phyloP scores from a whole-genome alignment of 768 basidiomycete genomes.

The Leccinum imitatum region DNA sequence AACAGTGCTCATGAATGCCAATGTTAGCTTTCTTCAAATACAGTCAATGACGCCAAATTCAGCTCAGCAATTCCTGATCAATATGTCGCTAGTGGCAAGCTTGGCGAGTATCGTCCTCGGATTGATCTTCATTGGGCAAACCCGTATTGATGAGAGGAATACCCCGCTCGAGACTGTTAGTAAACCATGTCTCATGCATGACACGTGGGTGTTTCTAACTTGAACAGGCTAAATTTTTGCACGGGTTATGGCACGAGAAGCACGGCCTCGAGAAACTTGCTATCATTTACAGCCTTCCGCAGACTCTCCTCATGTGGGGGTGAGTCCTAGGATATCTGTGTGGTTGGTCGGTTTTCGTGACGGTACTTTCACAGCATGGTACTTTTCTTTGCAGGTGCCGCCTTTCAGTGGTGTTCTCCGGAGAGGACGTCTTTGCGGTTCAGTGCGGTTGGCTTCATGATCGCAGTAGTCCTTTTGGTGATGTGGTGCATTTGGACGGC shows the following conservation, averaged over 20 bases:
- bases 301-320: constrained; percentile 62
- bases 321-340: constrained; percentile 32
- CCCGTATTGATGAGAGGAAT: constrained; percentile 33
- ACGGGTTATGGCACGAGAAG: constrained; percentile 19
- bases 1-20: constrained; percentile 58
- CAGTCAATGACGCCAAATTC: constrained; percentile 26
- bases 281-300: constrained; percentile 53
- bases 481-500: constrained; percentile 43
- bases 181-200: not conserved
- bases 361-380: constrained; percentile 20
- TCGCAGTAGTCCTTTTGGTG: constrained; percentile 34
- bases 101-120: constrained; percentile 44
- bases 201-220: not conserved
- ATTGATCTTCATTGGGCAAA: constrained; percentile 42
- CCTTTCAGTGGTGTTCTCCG: constrained; percentile 24
- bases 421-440: constrained; percentile 11
- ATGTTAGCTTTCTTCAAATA: constrained; percentile 59
- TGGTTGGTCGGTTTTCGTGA: not conserved
- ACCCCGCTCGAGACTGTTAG: constrained; percentile 16
- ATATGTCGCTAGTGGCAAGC: constrained; percentile 43
- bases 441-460: constrained; percentile 33
- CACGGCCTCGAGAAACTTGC: constrained; percentile 52
- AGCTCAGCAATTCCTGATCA: constrained; percentile 40
- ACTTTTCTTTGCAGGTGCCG: constrained; percentile 30
- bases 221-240: constrained; percentile 11